phyloP scores from a whole-genome alignment of 148 eudicot genomes.

The Vaccinium darrowii region DNA sequence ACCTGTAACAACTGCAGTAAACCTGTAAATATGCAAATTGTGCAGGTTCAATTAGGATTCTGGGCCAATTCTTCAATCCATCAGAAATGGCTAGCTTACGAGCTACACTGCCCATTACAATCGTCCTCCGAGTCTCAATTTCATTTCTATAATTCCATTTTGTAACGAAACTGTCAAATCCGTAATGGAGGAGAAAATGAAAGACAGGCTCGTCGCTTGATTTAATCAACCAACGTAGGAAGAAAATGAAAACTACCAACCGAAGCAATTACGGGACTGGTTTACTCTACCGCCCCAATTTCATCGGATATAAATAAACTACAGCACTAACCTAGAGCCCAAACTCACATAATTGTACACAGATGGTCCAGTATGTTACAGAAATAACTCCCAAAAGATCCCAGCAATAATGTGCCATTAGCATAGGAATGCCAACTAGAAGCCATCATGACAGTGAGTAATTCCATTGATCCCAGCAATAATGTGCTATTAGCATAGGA shows the following conservation, averaged over 20 bases:
- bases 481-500: not conserved
- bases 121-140: not conserved
- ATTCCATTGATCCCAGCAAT: not conserved
- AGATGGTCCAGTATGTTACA: not conserved
- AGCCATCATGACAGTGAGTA: not conserved
- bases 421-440: not conserved
- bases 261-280: not conserved
- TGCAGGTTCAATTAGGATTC: not conserved
- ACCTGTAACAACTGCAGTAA: not conserved
- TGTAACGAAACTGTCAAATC: too few species aligned
- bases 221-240: not conserved
- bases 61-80: not conserved
- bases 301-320: not conserved
- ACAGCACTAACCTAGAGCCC: not conserved
- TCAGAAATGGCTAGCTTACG: not conserved
- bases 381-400: not conserved
- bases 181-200: not conserved
- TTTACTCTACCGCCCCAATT: not conserved
- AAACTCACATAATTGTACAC: constrained; percentile 7
- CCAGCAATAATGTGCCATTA: not conserved
- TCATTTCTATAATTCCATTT: too few species aligned
- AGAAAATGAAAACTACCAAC: not conserved
- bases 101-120: not conserved
- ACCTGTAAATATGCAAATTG: not conserved
- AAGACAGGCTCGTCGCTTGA: not conserved